These are phyloP conservation scores for Macrophomina phaseolina DNA, from an alignment of 2,329 filamentous ascomycete species.

Conservation along the genomic window DNA sequence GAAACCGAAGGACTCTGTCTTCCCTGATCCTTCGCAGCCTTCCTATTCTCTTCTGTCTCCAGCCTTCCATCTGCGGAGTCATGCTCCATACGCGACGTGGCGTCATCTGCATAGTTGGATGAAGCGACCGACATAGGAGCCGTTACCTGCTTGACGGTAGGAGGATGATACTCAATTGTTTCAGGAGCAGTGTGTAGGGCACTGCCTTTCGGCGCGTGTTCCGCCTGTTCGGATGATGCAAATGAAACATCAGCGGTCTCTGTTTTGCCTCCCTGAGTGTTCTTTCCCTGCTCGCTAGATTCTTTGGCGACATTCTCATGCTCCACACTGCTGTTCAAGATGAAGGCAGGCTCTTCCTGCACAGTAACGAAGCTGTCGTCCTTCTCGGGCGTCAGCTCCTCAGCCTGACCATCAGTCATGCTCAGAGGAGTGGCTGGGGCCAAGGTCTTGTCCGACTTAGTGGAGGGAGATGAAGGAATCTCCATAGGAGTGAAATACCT, in stretches of 20 bases:
- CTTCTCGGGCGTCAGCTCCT: conserved; percentile 1
- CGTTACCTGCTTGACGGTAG: not conserved
- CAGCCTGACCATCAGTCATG: not conserved
- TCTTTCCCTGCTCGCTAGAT: not conserved
- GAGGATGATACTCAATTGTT: not conserved
- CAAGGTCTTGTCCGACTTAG: not conserved
- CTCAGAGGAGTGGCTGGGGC: not conserved
- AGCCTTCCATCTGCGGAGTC: not conserved
- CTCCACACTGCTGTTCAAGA: not conserved
- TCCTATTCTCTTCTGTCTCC: not conserved
- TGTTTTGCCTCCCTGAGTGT: not conserved
- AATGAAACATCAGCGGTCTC: not conserved
- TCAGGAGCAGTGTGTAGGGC: not conserved
- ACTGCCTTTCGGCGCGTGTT: not conserved
- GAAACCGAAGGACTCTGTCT: not conserved
- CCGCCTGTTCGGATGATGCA: not conserved
- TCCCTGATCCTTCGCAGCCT: not conserved
- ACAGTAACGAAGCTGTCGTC: conserved; percentile 25
- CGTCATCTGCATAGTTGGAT: conserved; percentile 2
- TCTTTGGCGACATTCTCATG: no score
- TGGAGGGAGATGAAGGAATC: not conserved
- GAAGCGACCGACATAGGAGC: not conserved
- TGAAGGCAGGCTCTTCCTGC: conserved; percentile 3
- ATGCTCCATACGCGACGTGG: not conserved
- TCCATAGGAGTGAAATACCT: conserved; percentile 19